A percentile compares a stretch with the other conserved stretches of the same genome.
Evolutionary conservation across 2,329 filamentous ascomycete genomes (phyloP).

Genomic region (Fusarium miscanthi): DNA sequence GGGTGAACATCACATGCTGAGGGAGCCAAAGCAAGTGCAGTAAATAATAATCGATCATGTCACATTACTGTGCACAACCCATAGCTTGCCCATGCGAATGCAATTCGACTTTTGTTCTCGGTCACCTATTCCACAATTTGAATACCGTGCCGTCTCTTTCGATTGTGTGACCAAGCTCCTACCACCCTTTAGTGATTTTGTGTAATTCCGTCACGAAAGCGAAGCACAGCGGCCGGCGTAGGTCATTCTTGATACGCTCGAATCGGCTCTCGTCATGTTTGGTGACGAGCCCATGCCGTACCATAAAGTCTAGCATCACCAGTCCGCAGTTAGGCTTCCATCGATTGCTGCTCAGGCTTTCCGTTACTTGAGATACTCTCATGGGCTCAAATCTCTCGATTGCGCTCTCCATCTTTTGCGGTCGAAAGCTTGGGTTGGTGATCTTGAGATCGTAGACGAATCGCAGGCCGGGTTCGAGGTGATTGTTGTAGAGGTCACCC

Average conservation of each 20-base stretch:
- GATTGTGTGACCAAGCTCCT: background rate
- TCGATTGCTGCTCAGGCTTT: slow-evolving; percentile 35
- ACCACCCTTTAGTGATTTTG: slow-evolving; percentile 20
- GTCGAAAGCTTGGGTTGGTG: slow-evolving; percentile 35
- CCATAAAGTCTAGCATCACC: slow-evolving; percentile 53
- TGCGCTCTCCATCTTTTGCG: slow-evolving; percentile 41
- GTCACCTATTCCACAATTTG: background rate
- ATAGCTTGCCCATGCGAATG: background rate
- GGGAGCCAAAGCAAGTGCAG: background rate
- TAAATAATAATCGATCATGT: background rate
- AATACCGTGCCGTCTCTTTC: background rate
- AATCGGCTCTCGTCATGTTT: slow-evolving; percentile 41
- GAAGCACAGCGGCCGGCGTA: slow-evolving; percentile 47
- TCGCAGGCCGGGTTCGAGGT: slow-evolving; percentile 53
- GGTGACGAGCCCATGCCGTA: slow-evolving; percentile 46
- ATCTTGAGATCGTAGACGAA: slow-evolving; percentile 52
- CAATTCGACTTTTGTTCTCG: background rate
- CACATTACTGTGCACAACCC: background rate
- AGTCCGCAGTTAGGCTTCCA: slow-evolving; percentile 57
- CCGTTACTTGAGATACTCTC: slow-evolving; percentile 47
- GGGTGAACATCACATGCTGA: background rate
- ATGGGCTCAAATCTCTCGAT: slow-evolving; percentile 47
- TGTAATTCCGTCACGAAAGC: slow-evolving; percentile 30
- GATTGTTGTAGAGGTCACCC: slow-evolving; percentile 45
- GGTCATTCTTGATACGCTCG: slow-evolving; percentile 32